Conservation (phyloP, 2,329 filamentous ascomycete genomes). For the Aphanoascus verrucosus region DNA sequence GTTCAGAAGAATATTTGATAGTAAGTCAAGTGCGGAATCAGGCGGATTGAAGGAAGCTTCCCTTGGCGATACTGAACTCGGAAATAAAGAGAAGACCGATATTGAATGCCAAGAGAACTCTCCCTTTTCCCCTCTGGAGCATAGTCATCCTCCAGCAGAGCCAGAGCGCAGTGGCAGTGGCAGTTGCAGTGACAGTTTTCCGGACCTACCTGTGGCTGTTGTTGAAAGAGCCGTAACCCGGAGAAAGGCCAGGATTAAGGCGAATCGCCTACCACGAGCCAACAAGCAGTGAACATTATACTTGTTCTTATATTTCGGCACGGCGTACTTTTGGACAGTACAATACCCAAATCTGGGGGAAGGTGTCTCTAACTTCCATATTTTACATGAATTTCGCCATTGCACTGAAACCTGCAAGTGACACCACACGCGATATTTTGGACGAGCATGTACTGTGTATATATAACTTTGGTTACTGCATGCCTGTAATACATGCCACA, state of each 20-base stretch:
- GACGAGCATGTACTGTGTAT: too few relatives aligned
- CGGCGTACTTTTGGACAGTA: neutral
- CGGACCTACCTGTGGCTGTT: conserved; percentile 33
- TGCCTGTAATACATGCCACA: neutral
- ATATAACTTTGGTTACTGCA: too few relatives aligned
- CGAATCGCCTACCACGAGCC: neutral
- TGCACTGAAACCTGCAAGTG: too few relatives aligned
- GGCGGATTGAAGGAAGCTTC: neutral
- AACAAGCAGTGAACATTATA: neutral
- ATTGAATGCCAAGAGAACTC: neutral
- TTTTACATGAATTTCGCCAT: too few relatives aligned
- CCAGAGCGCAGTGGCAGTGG: conserved; percentile 14
- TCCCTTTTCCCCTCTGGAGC: neutral
- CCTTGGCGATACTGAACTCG: neutral
- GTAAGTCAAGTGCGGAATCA: neutral
- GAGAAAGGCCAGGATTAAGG: conserved; percentile 21
- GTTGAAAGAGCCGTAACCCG: conserved; percentile 36
- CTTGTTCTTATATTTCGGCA: neutral
- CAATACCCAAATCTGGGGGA: neutral
- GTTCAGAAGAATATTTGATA: conserved; percentile 30
- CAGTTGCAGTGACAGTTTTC: conserved; percentile 30
- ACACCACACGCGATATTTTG: too few relatives aligned
- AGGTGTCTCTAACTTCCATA: too few relatives aligned
- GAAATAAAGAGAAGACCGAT: conserved; percentile 6
- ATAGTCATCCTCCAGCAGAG: conserved; percentile 10